phyloP scores from a whole-genome alignment of 2,329 filamentous ascomycete genomes.

The Aspergillus quadricinctus region DNA sequence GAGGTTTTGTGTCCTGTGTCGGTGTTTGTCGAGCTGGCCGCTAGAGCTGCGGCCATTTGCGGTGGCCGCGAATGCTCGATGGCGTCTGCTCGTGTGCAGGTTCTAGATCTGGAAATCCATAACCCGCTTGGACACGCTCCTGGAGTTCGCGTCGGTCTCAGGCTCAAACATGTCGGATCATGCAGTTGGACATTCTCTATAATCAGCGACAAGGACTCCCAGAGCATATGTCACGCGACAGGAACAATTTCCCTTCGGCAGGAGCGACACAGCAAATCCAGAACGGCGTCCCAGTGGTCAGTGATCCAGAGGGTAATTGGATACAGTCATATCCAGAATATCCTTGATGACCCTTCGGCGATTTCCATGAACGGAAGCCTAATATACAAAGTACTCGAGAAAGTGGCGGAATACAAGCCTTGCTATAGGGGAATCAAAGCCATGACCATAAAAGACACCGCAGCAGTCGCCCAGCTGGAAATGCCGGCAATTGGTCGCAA shows the following conservation, averaged over 20 bases:
- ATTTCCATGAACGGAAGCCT: not conserved
- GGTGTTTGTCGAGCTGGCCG: not conserved
- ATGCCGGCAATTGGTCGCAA: not conserved
- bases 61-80: not conserved
- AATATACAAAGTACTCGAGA: not conserved
- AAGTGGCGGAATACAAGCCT: not conserved
- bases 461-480: not conserved
- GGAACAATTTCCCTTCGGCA: not conserved
- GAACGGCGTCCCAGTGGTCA: not conserved
- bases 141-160: not conserved
- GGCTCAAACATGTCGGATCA: not conserved
- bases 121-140: not conserved
- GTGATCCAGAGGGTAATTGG: not conserved
- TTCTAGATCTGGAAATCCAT: not conserved
- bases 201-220: not conserved
- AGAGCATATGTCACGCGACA: not conserved
- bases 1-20: not conserved
- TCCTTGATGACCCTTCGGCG: not conserved
- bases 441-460: not conserved
- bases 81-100: too few relatives aligned
- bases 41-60: not conserved
- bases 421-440: not conserved
- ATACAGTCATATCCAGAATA: not conserved
- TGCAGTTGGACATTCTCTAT: not conserved
- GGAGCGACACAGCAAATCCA: not conserved